Percentiles rank a stretch among this genome's conserved stretches.
Conservation (phyloP, 164 flowering plant genomes). For the Pachysandra terminalis region DNA sequence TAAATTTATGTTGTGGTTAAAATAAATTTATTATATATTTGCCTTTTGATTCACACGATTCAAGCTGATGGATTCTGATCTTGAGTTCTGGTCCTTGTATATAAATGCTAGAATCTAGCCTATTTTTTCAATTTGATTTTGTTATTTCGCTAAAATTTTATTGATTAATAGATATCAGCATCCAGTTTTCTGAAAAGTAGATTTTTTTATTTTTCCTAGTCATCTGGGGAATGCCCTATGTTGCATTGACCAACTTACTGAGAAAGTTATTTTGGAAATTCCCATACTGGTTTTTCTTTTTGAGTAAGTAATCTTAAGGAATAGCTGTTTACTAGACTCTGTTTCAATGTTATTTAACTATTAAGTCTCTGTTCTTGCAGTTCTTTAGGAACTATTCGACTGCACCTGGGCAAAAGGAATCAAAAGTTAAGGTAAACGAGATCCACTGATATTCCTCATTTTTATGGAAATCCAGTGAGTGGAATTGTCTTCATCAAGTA, state of each 20-base stretch:
- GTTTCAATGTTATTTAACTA: not conserved
- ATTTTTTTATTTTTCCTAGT: not conserved
- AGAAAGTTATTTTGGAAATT: not conserved
- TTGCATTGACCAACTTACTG: not conserved
- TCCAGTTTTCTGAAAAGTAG: too few relatives aligned
- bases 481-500: not conserved
- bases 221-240: not conserved
- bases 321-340: not conserved
- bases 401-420: slow-evolving; percentile 28
- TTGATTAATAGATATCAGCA: too few relatives aligned
- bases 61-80: too few relatives aligned
- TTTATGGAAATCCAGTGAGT: not conserved
- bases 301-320: not conserved
- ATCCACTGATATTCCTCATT: not conserved
- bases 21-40: too few relatives aligned
- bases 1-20: not conserved
- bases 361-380: slow-evolving; percentile 23
- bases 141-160: too few relatives aligned
- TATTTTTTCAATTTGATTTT: too few relatives aligned
- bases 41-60: too few relatives aligned
- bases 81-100: too few relatives aligned
- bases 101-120: too few relatives aligned
- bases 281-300: not conserved
- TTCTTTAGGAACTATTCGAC: slow-evolving; percentile 34
- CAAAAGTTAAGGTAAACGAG: slow-evolving; percentile 39